Evolutionary conservation across 1,284 basidiomycete species (phyloP), one percentile per base, ranked within the genome.

Genomic region (Lignosus rhinocerotis): DNA sequence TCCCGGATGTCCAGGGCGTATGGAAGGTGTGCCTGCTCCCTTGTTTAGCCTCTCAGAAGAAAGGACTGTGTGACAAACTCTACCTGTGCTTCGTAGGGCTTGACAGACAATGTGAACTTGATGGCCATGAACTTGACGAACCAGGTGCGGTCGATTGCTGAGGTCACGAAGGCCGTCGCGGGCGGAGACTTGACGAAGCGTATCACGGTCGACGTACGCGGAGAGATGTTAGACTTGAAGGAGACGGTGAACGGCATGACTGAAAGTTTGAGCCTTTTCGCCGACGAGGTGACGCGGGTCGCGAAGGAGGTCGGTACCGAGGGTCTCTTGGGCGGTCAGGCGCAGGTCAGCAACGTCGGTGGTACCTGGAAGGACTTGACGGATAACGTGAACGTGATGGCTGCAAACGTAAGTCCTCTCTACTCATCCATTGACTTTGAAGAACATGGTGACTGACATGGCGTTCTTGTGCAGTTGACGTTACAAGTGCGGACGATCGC

Each of bases 351-450:
- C 67, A 93, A 96, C 70, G 94, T 99, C 54, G 92, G 94, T 63
- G 97, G 97, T 51, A 97, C 93, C 1, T 98, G 97, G 96, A 96
- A 96, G 78, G 93, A 94, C 72, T 80, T 98, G 73, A 97, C 94
- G 48, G 94, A 97, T 73, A 96, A 92, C 76, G 92, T 96, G 67
- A 95, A 96, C 71, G 85, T 92, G 63, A 93, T 93, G 90, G 90
- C 90, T 53, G 84, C 84, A 46, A 92, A 92, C 66, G 88, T 91
- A 66, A 65, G 87, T 41, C 12, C 25, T 78, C 25, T 78, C 16
- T 38, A 39, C 39, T 19, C 25, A 21, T 25, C 25, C n/a, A 47
- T 7, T 14, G 42, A 49, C 46, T 25, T 11, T 17, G 19, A 11
- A 6, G 11, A 4, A 8, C n/a, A 12, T 12, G 10, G 16, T 39